Evolutionary conservation across 306 rosid species (phyloP), one percentile per base, ranked within the genome.

Genomic region (Citrullus amarus): DNA sequence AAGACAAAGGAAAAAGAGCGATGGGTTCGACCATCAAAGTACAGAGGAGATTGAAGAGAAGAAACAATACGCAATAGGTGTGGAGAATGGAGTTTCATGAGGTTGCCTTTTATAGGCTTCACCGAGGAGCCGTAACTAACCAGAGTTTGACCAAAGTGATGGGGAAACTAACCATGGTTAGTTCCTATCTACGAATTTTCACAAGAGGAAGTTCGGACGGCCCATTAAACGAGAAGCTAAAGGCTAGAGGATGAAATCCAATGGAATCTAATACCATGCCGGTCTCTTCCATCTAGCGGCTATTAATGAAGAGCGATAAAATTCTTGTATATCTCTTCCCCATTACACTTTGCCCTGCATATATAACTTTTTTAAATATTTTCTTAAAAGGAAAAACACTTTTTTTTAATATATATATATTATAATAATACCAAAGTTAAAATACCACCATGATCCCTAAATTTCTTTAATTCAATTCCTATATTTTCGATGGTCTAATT

Each of bases 141-240:
- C 44, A 61, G 28, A 20, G 48, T 8, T 11, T 7, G 65, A 78
- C 75, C 59, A 32, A 10, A 43, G 74, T 68, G 10, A 53, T 17
- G 50, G 46, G 10, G 2, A 2, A 9, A 34, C 4, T 78, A 53
- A 78, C 75, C 81, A 36, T 63, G 68, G 81, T 78, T 65, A 78
- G 28, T 46, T 78, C 38, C 81, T 78, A 65, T 78, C 81, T 30
- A 17, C 46, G 70, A 22, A 22, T 5, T 38, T 38, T 25, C 41
- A n/a, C 16, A 57, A 57, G 53, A 16, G 53, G 6, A 77, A 57
- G 48, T 56, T 60, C 39, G 2, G 15, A 39, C 22, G 77, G 59
- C 70, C 43, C 80, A 60, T 61, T 28, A 77, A 25, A 43, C 80
- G 80, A 77, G 80, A 77, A 76, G 67, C 63, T 56, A 55, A 76